Percentiles rank a stretch among this genome's conserved stretches.
Conservation (phyloP, 108 stramenopile species). For the Skeletonema grethae region DNA sequence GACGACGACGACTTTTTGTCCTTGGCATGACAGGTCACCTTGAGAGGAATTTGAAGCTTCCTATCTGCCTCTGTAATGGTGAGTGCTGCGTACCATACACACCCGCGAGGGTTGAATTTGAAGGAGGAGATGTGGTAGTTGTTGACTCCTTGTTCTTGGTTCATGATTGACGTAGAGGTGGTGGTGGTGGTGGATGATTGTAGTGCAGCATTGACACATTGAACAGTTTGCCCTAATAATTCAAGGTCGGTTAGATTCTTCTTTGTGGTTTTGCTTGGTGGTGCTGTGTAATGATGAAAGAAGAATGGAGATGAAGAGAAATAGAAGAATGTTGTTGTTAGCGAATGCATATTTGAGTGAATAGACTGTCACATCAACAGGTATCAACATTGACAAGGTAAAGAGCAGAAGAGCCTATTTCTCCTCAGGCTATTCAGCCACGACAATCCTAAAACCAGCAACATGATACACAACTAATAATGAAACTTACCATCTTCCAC, state of each 20-base stretch:
- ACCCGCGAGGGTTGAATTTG: background rate
- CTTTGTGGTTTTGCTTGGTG: background rate
- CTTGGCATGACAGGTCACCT: too few relatives aligned
- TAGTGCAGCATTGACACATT: constrained; percentile 5
- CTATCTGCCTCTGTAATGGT: background rate
- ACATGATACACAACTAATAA: too few relatives aligned
- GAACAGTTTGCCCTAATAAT: background rate
- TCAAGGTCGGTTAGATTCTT: background rate
- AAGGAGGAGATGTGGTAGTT: background rate
- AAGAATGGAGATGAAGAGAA: background rate
- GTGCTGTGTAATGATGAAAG: background rate
- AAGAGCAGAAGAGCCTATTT: too few relatives aligned
- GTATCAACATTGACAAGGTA: too few relatives aligned
- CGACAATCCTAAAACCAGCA: too few relatives aligned
- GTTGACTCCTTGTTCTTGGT: background rate
- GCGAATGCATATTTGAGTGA: background rate
- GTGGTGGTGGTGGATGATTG: background rate
- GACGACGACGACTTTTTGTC: too few relatives aligned
- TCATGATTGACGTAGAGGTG: background rate
- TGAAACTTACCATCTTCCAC: background rate
- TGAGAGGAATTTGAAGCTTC: too few relatives aligned
- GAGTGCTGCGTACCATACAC: background rate
- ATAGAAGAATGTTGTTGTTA: background rate
- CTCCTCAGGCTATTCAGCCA: too few relatives aligned
- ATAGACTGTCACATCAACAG: too few relatives aligned